Evolutionary conservation across 2,329 filamentous ascomycete species (phyloP).

Genomic region (Trichoderma arundinaceum): DNA sequence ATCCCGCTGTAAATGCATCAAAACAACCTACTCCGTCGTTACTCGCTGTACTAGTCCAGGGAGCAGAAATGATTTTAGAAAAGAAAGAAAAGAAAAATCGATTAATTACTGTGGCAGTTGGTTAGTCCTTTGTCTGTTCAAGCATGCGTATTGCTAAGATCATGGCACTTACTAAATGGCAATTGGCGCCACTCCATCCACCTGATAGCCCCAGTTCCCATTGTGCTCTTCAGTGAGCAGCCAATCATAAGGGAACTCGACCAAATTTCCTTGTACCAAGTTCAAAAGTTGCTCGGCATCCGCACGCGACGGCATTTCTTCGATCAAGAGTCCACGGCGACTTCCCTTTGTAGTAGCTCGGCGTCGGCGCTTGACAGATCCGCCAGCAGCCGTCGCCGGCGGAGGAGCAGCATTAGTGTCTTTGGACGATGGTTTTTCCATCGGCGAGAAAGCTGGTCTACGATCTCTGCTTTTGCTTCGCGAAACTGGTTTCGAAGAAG

Average conservation of each 20-base stretch:
- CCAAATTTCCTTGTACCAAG: slow-evolving; percentile 84
- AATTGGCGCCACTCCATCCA: slow-evolving; percentile 92
- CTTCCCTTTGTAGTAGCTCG: slow-evolving; percentile 74
- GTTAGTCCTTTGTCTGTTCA: slow-evolving; percentile 39
- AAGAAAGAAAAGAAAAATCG: background rate
- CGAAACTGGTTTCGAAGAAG: slow-evolving; percentile 43
- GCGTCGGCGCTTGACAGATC: slow-evolving; percentile 65
- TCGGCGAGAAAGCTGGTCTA: slow-evolving; percentile 62
- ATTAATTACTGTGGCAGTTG: slow-evolving; percentile 42
- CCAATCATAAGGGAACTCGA: slow-evolving; percentile 97
- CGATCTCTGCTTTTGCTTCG: slow-evolving; percentile 53
- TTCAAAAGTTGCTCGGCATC: slow-evolving; percentile 83
- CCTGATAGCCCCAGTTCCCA: slow-evolving; percentile 95
- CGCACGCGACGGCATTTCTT: slow-evolving; percentile 75
- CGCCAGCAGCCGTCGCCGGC: slow-evolving; percentile 42
- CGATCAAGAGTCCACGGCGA: slow-evolving; percentile 67
- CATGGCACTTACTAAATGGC: slow-evolving; percentile 84
- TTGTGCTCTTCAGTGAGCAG: slow-evolving; percentile 87
- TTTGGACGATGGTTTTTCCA: slow-evolving; percentile 54
- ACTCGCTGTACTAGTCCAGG: slow-evolving; percentile 1
- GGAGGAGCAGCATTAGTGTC: slow-evolving; percentile 42
- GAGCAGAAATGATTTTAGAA: background rate
- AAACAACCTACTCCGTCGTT: background rate
- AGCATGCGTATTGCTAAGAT: background rate
- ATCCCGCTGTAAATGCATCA: slow-evolving; percentile 25